Percentiles rank a stretch among this genome's conserved stretches.
Evolutionary conservation across 805 yeast species (phyloP).

Genomic region (Wickerhamomyces bisporus): DNA sequence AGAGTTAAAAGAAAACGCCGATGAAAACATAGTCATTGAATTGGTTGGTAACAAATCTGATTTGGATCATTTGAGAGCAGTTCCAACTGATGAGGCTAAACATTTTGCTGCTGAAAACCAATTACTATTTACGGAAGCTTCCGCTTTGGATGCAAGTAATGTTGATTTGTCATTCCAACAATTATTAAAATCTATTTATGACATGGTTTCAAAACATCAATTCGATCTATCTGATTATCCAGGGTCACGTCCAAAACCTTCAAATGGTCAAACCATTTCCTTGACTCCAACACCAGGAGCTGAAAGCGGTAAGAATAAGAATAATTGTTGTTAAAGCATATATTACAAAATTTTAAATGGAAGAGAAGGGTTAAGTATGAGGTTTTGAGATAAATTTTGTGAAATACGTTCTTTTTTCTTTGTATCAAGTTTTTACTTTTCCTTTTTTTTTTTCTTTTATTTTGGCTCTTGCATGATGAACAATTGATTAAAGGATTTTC

Average conservation of each 20-base stretch:
- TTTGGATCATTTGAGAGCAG: slow-evolving; percentile 88
- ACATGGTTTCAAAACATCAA: slow-evolving; percentile 90
- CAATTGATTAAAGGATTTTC: too few species aligned
- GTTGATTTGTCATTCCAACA: slow-evolving; percentile 94
- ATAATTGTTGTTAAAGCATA: slow-evolving; percentile 77
- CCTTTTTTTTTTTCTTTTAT: too few species aligned
- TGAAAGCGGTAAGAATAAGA: slow-evolving; percentile 45
- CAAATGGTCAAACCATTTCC: slow-evolving; percentile 85
- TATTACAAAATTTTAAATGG: too few species aligned
- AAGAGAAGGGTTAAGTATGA: background rate
- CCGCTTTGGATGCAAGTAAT: slow-evolving; percentile 90
- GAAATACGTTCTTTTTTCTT: too few species aligned
- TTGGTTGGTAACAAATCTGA: slow-evolving; percentile 91
- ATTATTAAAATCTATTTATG: slow-evolving; percentile 86
- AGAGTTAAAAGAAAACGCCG: slow-evolving; percentile 87
- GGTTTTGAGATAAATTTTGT: too few species aligned
- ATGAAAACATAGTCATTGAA: slow-evolving; percentile 92
- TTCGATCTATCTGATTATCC: slow-evolving; percentile 76
- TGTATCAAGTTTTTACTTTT: background rate
- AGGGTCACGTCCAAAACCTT: slow-evolving; percentile 56
- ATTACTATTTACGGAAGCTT: slow-evolving; percentile 90
- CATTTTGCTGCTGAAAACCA: slow-evolving; percentile 91
- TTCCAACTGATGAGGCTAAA: slow-evolving; percentile 96
- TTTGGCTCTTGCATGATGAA: too few species aligned
- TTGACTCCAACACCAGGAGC: slow-evolving; percentile 92